These are phyloP conservation scores for Blastocystis sp. DNA, from an alignment of 352 stramenopile species.

Conservation along the genomic window DNA sequence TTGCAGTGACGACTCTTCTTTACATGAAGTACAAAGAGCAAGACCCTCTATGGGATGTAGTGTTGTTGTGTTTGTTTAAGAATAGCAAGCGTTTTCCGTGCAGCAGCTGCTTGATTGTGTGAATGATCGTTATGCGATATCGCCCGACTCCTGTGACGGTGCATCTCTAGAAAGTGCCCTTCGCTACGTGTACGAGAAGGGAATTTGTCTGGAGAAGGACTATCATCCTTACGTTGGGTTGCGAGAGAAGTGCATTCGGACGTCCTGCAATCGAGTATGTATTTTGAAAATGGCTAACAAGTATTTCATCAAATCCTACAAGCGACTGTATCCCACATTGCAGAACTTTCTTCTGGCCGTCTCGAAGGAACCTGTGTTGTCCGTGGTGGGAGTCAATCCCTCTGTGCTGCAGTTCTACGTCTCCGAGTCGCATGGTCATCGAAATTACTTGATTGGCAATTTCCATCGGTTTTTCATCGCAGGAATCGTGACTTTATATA, in stretches of 20 bases:
- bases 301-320: constrained; percentile 24
- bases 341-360: background rate
- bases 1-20: constrained; percentile 2
- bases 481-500: background rate
- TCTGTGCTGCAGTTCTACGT: constrained; percentile 37
- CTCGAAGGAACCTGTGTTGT: background rate
- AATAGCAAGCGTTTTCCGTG: constrained; percentile 16
- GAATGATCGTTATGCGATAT: background rate
- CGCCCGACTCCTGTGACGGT: constrained; percentile 20
- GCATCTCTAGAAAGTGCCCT: constrained; percentile 29
- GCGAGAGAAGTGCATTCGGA: background rate
- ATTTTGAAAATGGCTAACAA: background rate
- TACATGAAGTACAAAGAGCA: constrained; percentile 44
- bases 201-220: constrained; percentile 3
- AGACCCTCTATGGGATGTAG: constrained; percentile 4
- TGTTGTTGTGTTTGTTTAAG: background rate
- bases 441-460: background rate
- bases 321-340: background rate
- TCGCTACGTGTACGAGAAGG: constrained; percentile 49
- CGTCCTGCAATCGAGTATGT: background rate
- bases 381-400: constrained; percentile 1
- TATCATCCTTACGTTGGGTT: constrained; percentile 1
- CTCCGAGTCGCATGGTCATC: background rate
- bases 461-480: background rate
- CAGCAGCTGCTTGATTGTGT: constrained; percentile 42